Evolutionary conservation across 257 asterid species (phyloP), one percentile per base, ranked within the genome.

Genomic region (Solanum medicagineum): DNA sequence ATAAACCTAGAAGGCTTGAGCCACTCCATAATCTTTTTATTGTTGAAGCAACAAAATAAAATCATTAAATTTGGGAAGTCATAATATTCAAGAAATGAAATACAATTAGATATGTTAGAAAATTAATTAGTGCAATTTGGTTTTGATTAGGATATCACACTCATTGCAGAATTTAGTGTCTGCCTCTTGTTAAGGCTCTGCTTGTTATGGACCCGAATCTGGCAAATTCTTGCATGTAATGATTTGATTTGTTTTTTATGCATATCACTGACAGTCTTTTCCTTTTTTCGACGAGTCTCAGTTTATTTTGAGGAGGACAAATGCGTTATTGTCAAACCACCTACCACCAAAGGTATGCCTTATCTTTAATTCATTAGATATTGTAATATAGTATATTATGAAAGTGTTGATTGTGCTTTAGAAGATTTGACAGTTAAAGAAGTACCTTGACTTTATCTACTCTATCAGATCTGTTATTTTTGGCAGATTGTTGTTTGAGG

Each of bases 241-340:
- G 16, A 51, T 77, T 77, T 26, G 16, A 16, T 17, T 45, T 75
- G 44, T 15, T 77, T 49, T 49, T 77, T 53, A 22, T 77, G 45
- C 63, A 81, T 77, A 80, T 85, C 73, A 49, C 90, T 88, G 62
- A 81, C 60, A 87, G 62, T 84, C 22, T 75, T 49, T 74, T 71
- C 5, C 19, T 66, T 53, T 44, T 85, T 1, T 79, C 32, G 87
- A 87, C 57, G 81, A 66, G 40, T 88, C 91, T 86, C 98, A 95
- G 98, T 96, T 95, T 89, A 94, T 96, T 89, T 88, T 96, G 91
- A 92, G 99, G 91, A 93, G 99, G 95, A 96, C 99, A 83, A 96
- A 95, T 90, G 91, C 98, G n/a, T 88, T 96, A 75, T 90, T 95
- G 56, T 96, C 99, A 29, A 96, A 95, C 87, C 99, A 96, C 94